phyloP scores from a whole-genome alignment of 331 rosid genomes.

The Ulmus americana region DNA sequence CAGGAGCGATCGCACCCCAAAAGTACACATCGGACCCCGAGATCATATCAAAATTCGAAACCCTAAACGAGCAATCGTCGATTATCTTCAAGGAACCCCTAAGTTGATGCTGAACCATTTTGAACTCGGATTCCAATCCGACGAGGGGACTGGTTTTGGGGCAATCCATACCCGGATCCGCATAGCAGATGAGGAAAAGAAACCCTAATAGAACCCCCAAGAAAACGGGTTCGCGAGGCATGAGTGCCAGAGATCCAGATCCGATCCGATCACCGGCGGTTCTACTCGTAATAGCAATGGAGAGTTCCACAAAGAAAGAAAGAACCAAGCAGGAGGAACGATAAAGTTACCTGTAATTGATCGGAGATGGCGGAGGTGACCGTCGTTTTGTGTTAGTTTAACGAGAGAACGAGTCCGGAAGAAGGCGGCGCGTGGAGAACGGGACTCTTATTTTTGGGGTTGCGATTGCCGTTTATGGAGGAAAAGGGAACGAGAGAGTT shows the following conservation, averaged over 20 bases:
- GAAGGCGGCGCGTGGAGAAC: background rate
- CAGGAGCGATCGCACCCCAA: slow-evolving; percentile 55
- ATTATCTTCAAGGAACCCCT: slow-evolving; percentile 53
- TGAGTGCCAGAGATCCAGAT: slow-evolving; percentile 48
- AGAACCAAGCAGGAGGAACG: background rate
- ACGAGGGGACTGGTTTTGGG: slow-evolving; percentile 34
- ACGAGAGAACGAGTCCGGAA: background rate
- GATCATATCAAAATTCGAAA: slow-evolving; percentile 77
- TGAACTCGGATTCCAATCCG: slow-evolving; percentile 43
- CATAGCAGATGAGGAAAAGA: slow-evolving; percentile 28
- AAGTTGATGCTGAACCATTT: slow-evolving; percentile 85
- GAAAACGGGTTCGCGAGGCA: slow-evolving; percentile 48
- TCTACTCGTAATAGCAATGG: background rate
- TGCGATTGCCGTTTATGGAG: background rate
- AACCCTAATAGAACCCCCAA: slow-evolving; percentile 27
- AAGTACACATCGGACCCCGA: slow-evolving; percentile 67
- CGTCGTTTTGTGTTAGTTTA: background rate
- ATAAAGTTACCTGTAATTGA: background rate
- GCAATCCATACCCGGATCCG: slow-evolving; percentile 49
- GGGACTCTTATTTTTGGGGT: background rate
- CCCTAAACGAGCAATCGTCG: slow-evolving; percentile 78
- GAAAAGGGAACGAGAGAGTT: background rate
- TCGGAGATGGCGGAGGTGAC: background rate
- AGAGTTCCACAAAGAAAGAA: background rate
- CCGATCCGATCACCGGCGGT: slow-evolving; percentile 19